Percentiles rank a stretch among this genome's conserved stretches.
These are phyloP conservation scores for Ustilago crameri DNA, from an alignment of 1,284 basidiomycete genomes.

Conservation along the genomic window DNA sequence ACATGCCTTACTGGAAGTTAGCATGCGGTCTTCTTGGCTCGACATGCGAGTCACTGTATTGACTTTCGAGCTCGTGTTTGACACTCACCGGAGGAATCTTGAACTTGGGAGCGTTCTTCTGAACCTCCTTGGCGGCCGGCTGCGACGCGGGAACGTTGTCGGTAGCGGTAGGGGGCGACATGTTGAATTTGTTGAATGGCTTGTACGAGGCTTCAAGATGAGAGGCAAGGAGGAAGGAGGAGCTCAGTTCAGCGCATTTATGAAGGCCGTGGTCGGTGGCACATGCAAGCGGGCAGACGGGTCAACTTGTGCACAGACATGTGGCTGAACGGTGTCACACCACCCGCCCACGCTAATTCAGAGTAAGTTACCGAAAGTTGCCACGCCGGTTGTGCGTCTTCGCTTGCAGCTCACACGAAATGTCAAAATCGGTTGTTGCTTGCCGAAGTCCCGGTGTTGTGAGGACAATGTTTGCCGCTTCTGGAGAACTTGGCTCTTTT, in stretches of 20 bases:
- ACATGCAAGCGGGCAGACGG: neutral
- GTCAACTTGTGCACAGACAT: neutral
- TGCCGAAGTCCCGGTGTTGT: neutral
- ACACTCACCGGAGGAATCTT: constrained; percentile 45
- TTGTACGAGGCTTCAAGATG: neutral
- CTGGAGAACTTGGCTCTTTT: neutral
- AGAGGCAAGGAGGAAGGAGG: neutral
- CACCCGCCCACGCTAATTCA: neutral
- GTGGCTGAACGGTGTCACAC: too few species aligned
- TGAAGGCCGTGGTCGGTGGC: neutral
- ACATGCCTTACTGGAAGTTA: too few species aligned
- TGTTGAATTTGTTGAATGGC: neutral
- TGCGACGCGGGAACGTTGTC: constrained; percentile 42
- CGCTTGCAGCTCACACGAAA: neutral
- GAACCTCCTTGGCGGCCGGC: constrained; percentile 48
- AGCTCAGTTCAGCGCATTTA: neutral
- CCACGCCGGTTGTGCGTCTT: neutral
- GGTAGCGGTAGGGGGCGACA: constrained; percentile 48
- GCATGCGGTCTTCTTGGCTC: neutral
- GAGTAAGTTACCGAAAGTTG: too few species aligned
- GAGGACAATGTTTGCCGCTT: too few species aligned
- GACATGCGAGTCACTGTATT: too few species aligned
- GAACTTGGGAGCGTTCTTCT: constrained; percentile 54
- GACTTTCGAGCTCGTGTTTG: neutral
- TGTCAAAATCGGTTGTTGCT: neutral